Evolutionary conservation across 1,284 basidiomycete genomes (phyloP), one percentile per base, ranked within the genome.

Genomic region (Cutaneotrichosporon sp.): DNA sequence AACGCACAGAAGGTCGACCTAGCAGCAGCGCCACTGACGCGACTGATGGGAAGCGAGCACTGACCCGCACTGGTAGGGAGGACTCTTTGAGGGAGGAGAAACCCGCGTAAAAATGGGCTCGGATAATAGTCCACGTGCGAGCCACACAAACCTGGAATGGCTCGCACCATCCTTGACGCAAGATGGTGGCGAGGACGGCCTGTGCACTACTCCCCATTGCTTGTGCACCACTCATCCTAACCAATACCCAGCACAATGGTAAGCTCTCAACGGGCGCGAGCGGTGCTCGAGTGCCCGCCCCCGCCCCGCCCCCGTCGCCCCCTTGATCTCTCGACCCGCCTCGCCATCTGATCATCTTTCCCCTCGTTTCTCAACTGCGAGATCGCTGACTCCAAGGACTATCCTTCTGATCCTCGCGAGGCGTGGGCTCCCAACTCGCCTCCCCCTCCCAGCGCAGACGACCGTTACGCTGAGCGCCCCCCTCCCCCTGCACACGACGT

Each of bases 361-460:
- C 18, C 38, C 45, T 24, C 45, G 11, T 46, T 10, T 46, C 11
- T 9, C 4, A 10, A 46, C 10, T 25, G 22, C 45, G 22, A 25
- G 11, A 31, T 36, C 43, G 50, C 45, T 16, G 46, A 25, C 45
- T 25, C 7, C 11, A 46, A 50, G 54, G 38, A 22, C 27, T 31
- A 50, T 66, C 61, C 74, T 46, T 65, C 70, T 54, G 70, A 72
- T 29, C 70, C 72, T 16, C 56, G 74, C 50, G 74, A 76, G 56
- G 70, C 74, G 29, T 76, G 74, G 74, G 73, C 73, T 6, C 72
- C 74, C 31, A 63, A 66, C 43, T 73, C 71, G 3, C 68, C 69
- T 36, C 51, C 53, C 34, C 38, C 47, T 3, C 27, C 22, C 27
- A 33, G 14, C 56, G 43, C 2, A 45, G 54, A 49, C 33, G 61